Base-by-base conservation (phyloP, 768 basidiomycete species). In the Hypsizygus marmoreus region DNA sequence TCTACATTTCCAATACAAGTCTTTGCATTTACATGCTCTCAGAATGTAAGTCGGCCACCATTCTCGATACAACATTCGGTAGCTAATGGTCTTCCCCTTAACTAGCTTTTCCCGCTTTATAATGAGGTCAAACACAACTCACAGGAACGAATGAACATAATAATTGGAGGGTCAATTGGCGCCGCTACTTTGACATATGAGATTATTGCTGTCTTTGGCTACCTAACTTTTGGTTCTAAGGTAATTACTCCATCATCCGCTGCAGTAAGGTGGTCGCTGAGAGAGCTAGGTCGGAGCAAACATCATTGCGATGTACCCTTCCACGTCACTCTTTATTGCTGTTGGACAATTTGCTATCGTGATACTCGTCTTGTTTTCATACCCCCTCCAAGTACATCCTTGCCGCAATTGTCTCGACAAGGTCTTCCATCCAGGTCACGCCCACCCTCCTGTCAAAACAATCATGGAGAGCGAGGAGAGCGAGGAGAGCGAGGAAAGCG, bases 321-420 rank as follows among this genome's bases (percentile, higher is more conserved):
- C 85, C 5, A 93, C 91, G 0, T 93, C 94, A 28, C 68, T 95
- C 31, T 92, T 97, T 67, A 88, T 99, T 54, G 93, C 95, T 24
- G 58, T 95, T 47, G 95, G 95, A 7, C 92, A 97, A 58, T 69
- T 95, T 8, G 97, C 95, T 9, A 97, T 99, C 62, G 88, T 92
- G 29, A 70, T 90, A 35, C 77, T 95, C 20, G 94, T 98, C 45
- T 70, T 92, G 45, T 91, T 95, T 59, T 93, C 91, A 13, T 95
- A 99, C 65, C 95, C 97, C 0, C 64, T 99, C 40, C 97, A 98
- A 67, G 86, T 95, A 4, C 88, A 93, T 43, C 97, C 97, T 0
- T 95, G 93, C 61, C 78, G 97, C 43, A 90, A 87, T 58, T 93
- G 89, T 57, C 70, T 98, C 33, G 91, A 95, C 70, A 93, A 95